Percentiles rank a stretch among this genome's conserved stretches.
These are phyloP conservation scores for Colletotrichum navitas DNA, from an alignment of 2,329 filamentous ascomycete species.

Conservation along the genomic window DNA sequence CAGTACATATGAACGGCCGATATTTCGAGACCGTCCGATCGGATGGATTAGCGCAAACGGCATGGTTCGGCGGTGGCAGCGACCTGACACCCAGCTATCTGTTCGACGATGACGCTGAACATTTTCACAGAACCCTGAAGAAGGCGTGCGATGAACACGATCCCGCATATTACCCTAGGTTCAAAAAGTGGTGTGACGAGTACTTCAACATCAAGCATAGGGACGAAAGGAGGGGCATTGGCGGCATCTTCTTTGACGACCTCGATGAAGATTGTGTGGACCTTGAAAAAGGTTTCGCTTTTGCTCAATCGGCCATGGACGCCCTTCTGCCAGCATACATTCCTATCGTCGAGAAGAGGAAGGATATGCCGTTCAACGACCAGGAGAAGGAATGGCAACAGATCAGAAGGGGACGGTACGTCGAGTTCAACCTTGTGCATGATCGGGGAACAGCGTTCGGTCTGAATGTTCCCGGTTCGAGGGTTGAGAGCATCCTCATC, in stretches of 20 bases:
- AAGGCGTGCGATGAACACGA: constrained; percentile 93
- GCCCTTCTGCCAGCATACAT: constrained; percentile 92
- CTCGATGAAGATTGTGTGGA: constrained; percentile 88
- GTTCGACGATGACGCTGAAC: constrained; percentile 95
- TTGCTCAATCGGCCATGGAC: constrained; percentile 84
- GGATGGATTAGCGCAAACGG: constrained; percentile 83
- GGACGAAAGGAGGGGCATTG: constrained; percentile 85
- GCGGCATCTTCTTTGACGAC: constrained; percentile 99
- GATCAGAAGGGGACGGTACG: constrained; percentile 89
- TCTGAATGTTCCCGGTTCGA: constrained; percentile 88
- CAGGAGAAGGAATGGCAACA: constrained; percentile 97
- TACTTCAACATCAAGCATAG: constrained; percentile 97
- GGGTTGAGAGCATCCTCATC: constrained; percentile 97
- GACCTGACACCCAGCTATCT: constrained; percentile 94
- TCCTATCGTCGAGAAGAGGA: constrained; percentile 89
- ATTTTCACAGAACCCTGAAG: constrained; percentile 95
- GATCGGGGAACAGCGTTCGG: constrained; percentile 96
- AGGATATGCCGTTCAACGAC: constrained; percentile 88
- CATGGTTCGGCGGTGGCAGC: constrained; percentile 98
- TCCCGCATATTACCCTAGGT: constrained; percentile 88
- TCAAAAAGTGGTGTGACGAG: constrained; percentile 98
- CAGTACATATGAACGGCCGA: constrained; percentile 97
- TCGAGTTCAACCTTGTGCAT: constrained; percentile 98
- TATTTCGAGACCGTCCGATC: constrained; percentile 96
- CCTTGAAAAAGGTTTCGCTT: constrained; percentile 88